Evolutionary conservation across 2,329 filamentous ascomycete genomes (phyloP).

Genomic region (Cordyceps tenuipes): DNA sequence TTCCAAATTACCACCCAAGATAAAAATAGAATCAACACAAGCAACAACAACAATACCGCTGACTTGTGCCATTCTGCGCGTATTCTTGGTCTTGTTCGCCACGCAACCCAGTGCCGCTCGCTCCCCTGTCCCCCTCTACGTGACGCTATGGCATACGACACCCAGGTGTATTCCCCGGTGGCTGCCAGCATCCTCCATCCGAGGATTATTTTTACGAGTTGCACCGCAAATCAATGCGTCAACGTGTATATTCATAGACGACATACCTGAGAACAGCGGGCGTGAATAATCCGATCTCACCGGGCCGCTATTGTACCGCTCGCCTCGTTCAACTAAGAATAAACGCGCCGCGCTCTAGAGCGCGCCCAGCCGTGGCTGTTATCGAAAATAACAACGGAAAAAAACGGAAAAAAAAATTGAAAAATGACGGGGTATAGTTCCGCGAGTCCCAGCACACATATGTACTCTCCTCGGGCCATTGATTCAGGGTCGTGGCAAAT

Average conservation of each 20-base stretch:
- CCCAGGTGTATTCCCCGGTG: not conserved
- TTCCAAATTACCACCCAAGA: no score
- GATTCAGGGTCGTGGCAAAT: not conserved
- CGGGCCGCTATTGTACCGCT: not conserved
- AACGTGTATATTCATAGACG: not conserved
- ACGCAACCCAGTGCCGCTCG: not conserved
- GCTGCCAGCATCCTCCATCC: not conserved
- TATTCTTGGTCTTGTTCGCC: not conserved
- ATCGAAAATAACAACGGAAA: no score
- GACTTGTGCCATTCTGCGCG: not conserved
- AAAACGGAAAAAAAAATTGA: no score
- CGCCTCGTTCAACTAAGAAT: not conserved
- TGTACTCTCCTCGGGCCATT: not conserved
- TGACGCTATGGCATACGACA: not conserved
- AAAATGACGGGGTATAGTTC: no score
- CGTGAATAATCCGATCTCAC: not conserved
- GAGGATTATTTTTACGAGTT: not conserved
- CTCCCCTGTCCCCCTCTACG: not conserved
- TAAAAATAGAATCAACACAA: no score
- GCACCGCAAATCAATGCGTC: not conserved
- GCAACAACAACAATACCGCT: no score
- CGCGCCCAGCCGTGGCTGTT: not conserved
- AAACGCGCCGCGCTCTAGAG: not conserved
- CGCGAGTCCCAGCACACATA: not conserved
- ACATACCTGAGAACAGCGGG: not conserved